phyloP scores from a whole-genome alignment of 371 early-diverging fungal genomes.

The Cokeromyces recurvatus region DNA sequence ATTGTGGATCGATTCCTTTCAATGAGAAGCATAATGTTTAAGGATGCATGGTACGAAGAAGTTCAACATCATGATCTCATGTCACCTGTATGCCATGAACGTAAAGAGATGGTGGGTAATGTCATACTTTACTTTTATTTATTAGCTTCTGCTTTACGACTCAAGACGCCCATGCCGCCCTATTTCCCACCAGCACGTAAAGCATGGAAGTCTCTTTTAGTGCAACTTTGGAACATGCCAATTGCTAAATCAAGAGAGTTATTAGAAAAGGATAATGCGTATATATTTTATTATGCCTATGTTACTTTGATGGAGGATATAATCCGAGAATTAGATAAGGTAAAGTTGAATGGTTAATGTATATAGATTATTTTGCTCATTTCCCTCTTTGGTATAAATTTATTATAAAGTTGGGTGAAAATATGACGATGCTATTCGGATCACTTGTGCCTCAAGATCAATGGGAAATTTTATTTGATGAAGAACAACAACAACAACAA shows the following conservation, averaged over 20 bases:
- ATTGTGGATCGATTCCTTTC: conserved; percentile 71
- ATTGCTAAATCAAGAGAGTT: conserved; percentile 44
- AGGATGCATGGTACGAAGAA: conserved; percentile 56
- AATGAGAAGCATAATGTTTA: conserved; percentile 61
- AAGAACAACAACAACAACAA: conserved; percentile 13
- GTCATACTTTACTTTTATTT: conserved; percentile 76
- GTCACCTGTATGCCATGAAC: conserved; percentile 50
- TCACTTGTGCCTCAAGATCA: conserved; percentile 38
- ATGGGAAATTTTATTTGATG: conserved; percentile 42
- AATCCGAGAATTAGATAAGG: conserved; percentile 72
- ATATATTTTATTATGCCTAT: conserved; percentile 79
- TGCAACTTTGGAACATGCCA: conserved; percentile 43
- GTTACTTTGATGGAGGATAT: conserved; percentile 77
- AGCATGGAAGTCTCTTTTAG: conserved; percentile 45
- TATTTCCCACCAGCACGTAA: conserved; percentile 68
- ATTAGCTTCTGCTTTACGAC: conserved; percentile 69
- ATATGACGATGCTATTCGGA: conserved; percentile 41
- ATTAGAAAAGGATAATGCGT: conserved; percentile 52
- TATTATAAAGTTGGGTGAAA: conserved; percentile 30
- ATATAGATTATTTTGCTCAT: too few species aligned
- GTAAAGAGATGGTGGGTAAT: conserved; percentile 68
- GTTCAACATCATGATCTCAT: conserved; percentile 51
- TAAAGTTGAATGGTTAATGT: too few species aligned
- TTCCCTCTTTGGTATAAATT: too few species aligned
- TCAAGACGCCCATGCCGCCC: conserved; percentile 83